phyloP scores from a whole-genome alignment of 805 yeast species.

The Sungouiozyma ichnusensis region DNA sequence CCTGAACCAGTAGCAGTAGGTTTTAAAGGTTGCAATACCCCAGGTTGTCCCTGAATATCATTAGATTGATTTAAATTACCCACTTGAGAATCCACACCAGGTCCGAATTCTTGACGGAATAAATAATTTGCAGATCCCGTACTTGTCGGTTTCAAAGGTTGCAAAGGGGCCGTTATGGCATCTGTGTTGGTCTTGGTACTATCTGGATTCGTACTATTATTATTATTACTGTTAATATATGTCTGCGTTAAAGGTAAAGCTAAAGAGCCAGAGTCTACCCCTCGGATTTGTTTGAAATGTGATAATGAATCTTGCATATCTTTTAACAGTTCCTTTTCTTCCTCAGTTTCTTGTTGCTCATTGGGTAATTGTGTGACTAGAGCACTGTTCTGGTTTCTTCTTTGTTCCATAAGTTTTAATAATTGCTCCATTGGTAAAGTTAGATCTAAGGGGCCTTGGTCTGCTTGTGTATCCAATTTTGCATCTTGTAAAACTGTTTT shows the following conservation, averaged over 20 bases:
- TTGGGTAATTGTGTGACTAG: slow-evolving; percentile 25
- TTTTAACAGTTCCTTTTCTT: slow-evolving; percentile 59
- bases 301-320: slow-evolving; percentile 69
- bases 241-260: slow-evolving; percentile 2
- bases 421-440: slow-evolving; percentile 73
- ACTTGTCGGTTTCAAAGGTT: slow-evolving; percentile 28
- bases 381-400: slow-evolving; percentile 15
- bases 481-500: not conserved
- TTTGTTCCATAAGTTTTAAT: slow-evolving; percentile 34
- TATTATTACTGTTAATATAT: slow-evolving; percentile 2
- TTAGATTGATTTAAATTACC: not conserved
- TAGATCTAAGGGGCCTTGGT: slow-evolving; percentile 37
- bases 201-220: not conserved
- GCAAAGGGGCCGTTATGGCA: slow-evolving; percentile 14
- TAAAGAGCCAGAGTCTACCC: slow-evolving; percentile 48
- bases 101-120: slow-evolving; percentile 17
- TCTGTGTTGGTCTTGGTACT: not conserved
- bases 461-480: slow-evolving; percentile 5
- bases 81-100: not conserved
- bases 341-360: slow-evolving; percentile 36
- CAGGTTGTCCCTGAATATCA: not conserved
- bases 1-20: slow-evolving; percentile 36
- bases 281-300: slow-evolving; percentile 60
- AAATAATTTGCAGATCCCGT: slow-evolving; percentile 28
- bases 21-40: slow-evolving; percentile 17